Conservation (phyloP, 2,329 filamentous ascomycete genomes). For the Fusarium sororula region DNA sequence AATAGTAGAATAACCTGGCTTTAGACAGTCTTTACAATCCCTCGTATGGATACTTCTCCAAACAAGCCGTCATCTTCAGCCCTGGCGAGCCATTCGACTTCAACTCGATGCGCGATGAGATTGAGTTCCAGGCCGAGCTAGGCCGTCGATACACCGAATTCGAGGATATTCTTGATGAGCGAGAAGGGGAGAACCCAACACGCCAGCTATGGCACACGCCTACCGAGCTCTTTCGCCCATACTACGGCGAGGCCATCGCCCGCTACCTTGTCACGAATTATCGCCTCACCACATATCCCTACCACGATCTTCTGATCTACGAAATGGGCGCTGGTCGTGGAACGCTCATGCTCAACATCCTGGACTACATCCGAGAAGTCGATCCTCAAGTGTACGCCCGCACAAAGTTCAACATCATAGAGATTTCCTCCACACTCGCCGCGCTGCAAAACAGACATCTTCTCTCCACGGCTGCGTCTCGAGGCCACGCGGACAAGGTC, state of each 20-base stretch:
- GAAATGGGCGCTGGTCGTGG: conserved; percentile 98
- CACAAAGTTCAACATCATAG: conserved; percentile 94
- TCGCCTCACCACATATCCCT: conserved; percentile 91
- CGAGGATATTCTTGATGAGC: conserved; percentile 84
- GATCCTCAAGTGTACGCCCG: conserved; percentile 93
- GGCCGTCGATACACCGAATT: conserved; percentile 87
- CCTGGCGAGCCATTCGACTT: conserved; percentile 94
- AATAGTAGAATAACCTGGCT: conserved; percentile 32
- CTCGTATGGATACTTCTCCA: conserved; percentile 94
- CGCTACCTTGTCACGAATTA: conserved; percentile 96
- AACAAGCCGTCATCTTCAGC: conserved; percentile 94
- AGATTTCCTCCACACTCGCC: conserved; percentile 87
- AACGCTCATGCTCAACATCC: conserved; percentile 96
- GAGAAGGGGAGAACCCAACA: conserved; percentile 71
- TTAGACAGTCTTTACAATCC: conserved; percentile 94
- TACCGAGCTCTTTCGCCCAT: conserved; percentile 94
- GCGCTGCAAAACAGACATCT: conserved; percentile 79
- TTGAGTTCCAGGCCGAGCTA: conserved; percentile 81
- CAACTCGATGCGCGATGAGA: conserved; percentile 79
- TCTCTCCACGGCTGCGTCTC: conserved; percentile 69
- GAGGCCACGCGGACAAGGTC: conserved; percentile 84
- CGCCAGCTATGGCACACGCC: conserved; percentile 98
- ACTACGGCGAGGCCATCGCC: conserved; percentile 97
- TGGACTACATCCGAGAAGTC: conserved; percentile 91
- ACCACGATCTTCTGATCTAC: conserved; percentile 97